phyloP scores from a whole-genome alignment of 495 filamentous ascomycete species.

The Hypoxylon fuscum region DNA sequence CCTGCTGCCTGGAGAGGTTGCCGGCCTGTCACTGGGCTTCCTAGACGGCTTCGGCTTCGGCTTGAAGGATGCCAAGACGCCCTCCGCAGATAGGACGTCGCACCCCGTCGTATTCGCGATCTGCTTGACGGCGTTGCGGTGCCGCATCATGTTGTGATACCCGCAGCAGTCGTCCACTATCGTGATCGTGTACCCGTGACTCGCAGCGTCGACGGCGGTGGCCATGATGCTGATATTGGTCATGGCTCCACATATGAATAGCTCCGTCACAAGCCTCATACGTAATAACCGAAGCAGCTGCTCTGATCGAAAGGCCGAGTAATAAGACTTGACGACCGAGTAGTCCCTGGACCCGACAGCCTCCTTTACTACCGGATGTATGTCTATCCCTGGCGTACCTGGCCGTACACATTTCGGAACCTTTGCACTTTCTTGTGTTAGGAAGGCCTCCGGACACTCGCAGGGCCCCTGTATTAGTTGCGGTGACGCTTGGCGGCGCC shows the following conservation, averaged over 20 bases:
- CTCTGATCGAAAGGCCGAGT: slow-evolving; percentile 85
- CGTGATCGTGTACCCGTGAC: slow-evolving; percentile 84
- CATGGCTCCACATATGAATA: slow-evolving; percentile 91
- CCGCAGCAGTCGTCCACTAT: slow-evolving; percentile 91
- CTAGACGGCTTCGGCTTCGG: slow-evolving; percentile 32
- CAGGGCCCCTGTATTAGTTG: slow-evolving; percentile 11
- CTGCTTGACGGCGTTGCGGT: slow-evolving; percentile 77
- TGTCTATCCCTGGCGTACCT: slow-evolving; percentile 72
- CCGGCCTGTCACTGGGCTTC: slow-evolving; percentile 25
- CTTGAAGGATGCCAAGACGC: slow-evolving; percentile 61
- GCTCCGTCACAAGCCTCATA: slow-evolving; percentile 81
- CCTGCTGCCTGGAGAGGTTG: slow-evolving; percentile 64
- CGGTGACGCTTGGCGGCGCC: slow-evolving; percentile 31
- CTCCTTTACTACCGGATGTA: slow-evolving; percentile 65
- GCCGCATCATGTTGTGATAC: slow-evolving; percentile 75
- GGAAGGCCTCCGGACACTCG: slow-evolving; percentile 45
- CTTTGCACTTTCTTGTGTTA: slow-evolving; percentile 53
- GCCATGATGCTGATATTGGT: slow-evolving; percentile 92
- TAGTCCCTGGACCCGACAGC: slow-evolving; percentile 70
- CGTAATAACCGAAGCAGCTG: slow-evolving; percentile 75
- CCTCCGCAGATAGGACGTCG: slow-evolving; percentile 65
- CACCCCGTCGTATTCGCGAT: slow-evolving; percentile 82
- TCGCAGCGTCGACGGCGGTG: slow-evolving; percentile 89
- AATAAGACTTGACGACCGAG: slow-evolving; percentile 79
- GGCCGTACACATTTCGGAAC: slow-evolving; percentile 66